Conservation (phyloP, 2,329 filamentous ascomycete species). For the Ilyonectria sp. region DNA sequence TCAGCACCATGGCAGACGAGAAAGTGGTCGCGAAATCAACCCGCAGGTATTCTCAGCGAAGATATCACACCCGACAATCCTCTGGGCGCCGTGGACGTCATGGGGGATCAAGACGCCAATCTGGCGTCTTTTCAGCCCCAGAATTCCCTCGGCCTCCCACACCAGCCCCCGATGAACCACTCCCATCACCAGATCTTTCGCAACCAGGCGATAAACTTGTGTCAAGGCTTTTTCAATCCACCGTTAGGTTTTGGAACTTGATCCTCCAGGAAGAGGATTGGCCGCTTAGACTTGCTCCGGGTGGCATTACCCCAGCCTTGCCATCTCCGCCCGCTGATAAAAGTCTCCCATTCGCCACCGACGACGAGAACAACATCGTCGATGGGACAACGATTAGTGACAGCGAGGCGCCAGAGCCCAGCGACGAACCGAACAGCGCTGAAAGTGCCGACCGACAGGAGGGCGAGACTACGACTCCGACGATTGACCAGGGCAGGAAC, state of each 20-base stretch:
- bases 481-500: background rate
- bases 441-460: background rate
- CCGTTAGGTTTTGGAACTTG: conserved; percentile 10
- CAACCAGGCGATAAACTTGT: background rate
- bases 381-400: background rate
- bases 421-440: background rate
- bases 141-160: background rate
- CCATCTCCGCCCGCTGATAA: background rate
- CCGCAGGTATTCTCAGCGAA: background rate
- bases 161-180: background rate
- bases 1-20: background rate
- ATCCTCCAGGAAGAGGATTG: background rate
- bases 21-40: background rate
- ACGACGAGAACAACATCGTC: background rate
- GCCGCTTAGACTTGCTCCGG: background rate
- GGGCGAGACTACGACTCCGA: conserved; percentile 2
- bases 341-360: background rate
- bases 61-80: background rate
- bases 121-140: background rate
- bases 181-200: background rate
- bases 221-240: conserved; percentile 9
- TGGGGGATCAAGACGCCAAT: background rate
- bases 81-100: background rate
- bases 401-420: background rate
- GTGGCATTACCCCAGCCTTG: background rate